Evolutionary conservation across 805 yeast species (phyloP), one percentile per base, ranked within the genome.

Genomic region (Barnettozyma pratensis): DNA sequence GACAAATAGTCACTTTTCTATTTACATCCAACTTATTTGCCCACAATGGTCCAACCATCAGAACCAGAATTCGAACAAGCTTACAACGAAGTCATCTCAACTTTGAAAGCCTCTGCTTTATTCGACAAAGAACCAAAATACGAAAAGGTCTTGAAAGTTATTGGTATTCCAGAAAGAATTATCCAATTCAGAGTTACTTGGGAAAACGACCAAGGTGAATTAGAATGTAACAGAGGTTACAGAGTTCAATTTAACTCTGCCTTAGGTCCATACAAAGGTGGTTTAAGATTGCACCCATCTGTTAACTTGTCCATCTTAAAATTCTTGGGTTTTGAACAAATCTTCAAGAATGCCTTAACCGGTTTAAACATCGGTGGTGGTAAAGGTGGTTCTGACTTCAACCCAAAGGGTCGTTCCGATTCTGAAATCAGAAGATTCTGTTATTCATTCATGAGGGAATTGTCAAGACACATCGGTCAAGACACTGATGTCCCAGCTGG

Each of bases 11-110:
- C 25, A 30, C 7, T 12, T 26, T 10, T 26, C 30, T 38, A 29
- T 25, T 25, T 14, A 50, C 40, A 49, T 19, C 28, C 19, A 19
- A 19, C 19, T 19, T 19, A 19, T 19, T 19, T 19, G 19, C 19
- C 19, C 54, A 68, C 56, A 72, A 82, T 83, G 89, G 87, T 79
- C 75, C 81, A 81, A 71, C 91, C 95, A 59, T 76, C 79, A 74
- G 98, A 92, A 79, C 98, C 99, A 61, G 99, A 92, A 83, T 92
- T 92, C 77, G 91, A 91, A 74, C 99, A 92, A 81, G 99, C 99
- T 63, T 89, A 86, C 83, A 79, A 87, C 74, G 99, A 92, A 80
- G 82, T 92, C 63, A 80, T 83, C 66, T 75, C 86, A 56, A 91
- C 97, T 53, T 77, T 94, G 63, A 82, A 87, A 72, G 95, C 87